Evolutionary conservation across 2,329 filamentous ascomycete genomes (phyloP).

Genomic region (Phialocephala subalpina): DNA sequence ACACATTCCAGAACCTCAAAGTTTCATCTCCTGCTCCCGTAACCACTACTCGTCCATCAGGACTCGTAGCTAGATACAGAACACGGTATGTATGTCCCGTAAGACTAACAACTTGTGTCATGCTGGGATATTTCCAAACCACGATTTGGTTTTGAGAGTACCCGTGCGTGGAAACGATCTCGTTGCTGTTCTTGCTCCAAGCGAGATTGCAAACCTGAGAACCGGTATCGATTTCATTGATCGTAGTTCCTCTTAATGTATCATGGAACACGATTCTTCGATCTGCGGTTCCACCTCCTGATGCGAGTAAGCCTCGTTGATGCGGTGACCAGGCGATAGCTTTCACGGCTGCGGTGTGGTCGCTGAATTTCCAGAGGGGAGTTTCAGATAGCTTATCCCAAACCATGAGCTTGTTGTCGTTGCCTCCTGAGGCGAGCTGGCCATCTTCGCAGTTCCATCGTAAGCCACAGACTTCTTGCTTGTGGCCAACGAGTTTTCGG

Average conservation of each 20-base stretch:
- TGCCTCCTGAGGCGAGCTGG: conserved; percentile 93
- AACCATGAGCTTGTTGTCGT: conserved; percentile 98
- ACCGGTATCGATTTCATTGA: conserved; percentile 93
- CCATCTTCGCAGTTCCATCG: conserved; percentile 98
- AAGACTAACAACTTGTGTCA: conserved; percentile 94
- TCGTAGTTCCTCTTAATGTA: conserved; percentile 80
- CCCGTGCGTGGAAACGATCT: conserved; percentile 95
- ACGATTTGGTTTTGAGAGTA: conserved; percentile 99
- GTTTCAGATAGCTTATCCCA: conserved; percentile 97
- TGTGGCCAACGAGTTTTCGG: conserved; percentile 88
- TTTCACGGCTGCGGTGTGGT: conserved; percentile 96
- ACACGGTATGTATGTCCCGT: conserved; percentile 98
- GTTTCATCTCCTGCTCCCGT: conserved; percentile 98
- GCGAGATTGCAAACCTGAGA: conserved; percentile 99
- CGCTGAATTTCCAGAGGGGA: conserved; percentile 91
- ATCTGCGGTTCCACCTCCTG: conserved; percentile 94
- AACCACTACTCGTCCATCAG: conserved; percentile 91
- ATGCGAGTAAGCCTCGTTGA: conserved; percentile 91
- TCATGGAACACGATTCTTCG: conserved; percentile 98
- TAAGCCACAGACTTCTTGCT: conserved; percentile 96
- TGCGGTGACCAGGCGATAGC: conserved; percentile 98
- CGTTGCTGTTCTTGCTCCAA: conserved; percentile 97
- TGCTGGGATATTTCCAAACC: conserved; percentile 98
- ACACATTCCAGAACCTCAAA: conserved; percentile 94
- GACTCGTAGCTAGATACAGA: conserved; percentile 95